A percentile compares a stretch with the other conserved stretches of the same genome.
These are phyloP conservation scores for Eustoma russellianum DNA, from an alignment of 257 asterid genomes.

Conservation along the genomic window DNA sequence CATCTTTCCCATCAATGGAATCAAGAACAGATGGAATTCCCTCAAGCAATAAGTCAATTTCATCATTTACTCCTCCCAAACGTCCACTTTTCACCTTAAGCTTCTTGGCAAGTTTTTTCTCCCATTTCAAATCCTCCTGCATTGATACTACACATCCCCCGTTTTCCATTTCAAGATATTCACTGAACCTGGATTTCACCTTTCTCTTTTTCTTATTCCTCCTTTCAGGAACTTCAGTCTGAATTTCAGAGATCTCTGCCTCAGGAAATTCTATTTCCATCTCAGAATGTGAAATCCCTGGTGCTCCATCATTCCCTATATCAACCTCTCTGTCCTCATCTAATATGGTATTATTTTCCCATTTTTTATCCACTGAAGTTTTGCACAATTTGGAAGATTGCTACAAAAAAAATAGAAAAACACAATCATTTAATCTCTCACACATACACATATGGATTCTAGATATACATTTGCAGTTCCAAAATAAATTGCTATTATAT, in stretches of 20 bases:
- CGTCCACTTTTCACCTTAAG: slow-evolving; percentile 65
- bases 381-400: slow-evolving; percentile 19
- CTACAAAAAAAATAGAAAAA: slow-evolving; percentile 15
- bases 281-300: slow-evolving; percentile 8
- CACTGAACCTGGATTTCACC: slow-evolving; percentile 36
- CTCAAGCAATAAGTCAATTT: slow-evolving; percentile 37
- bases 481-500: no score
- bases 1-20: slow-evolving; percentile 16
- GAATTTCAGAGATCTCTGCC: slow-evolving; percentile 10
- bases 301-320: background rate
- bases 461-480: no score
- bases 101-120: slow-evolving; percentile 72
- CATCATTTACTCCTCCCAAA: slow-evolving; percentile 49
- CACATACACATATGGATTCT: no score
- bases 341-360: slow-evolving; percentile 8
- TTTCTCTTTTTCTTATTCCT: slow-evolving; percentile 16
- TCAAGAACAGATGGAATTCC: slow-evolving; percentile 51
- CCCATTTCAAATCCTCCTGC: slow-evolving; percentile 49
- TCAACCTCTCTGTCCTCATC: slow-evolving; percentile 11
- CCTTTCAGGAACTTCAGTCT: slow-evolving; percentile 26
- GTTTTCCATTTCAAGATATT: slow-evolving; percentile 53
- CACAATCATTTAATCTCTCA: background rate
- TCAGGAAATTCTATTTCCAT: slow-evolving; percentile 3
- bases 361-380: slow-evolving; percentile 10
- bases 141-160: slow-evolving; percentile 25